Base-by-base conservation (phyloP, 169 alveolate species). In the Cryptosporidium sp. region DNA sequence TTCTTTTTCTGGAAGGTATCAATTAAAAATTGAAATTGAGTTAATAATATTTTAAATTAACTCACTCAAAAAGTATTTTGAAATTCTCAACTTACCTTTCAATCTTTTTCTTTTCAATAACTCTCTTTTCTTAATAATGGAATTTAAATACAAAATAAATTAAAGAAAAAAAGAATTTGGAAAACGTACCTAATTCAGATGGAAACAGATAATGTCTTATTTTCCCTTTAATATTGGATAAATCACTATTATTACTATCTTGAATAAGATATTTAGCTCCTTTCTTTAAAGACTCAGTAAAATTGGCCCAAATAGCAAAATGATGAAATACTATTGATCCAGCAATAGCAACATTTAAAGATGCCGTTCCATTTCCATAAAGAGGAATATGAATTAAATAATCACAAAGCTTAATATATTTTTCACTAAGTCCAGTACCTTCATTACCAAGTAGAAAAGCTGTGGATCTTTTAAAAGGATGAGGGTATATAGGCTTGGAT, bases 401-500 rank as follows among this genome's bases (percentile, higher is more conserved):
- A 80, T 96, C 98, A 69, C 98, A 96, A 14, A 95, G 86, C 41
- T 91, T 94, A 51, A 94, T 93, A 80, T 94, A 94, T 51, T 92
- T 93, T 37, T 94, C 94, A 73, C 92, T 92, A 80, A 96, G 71
- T 21, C 98, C 98, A 65, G 96, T 92, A 31, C 98, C 98, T 75
- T 96, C 98, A 94, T 96, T 96, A 29, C 98, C 98, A 43, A 96
- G 84, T 84, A 96, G 80, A 85, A 96, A 96, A 18, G 97, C 96
- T 9, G 97, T 96, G 74, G 94, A 91, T 55, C 97, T 96, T 89
- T 92, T 86, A 92, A 96, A 96, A 0, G 96, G 96, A 35, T 86
- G 92, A 21, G 91, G 92, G 35, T 95, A 93, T 39, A 96, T 91
- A 21, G 96, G 94, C 70, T 85, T 65, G 61, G 97, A 93, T 37